Percentiles rank a stretch among this genome's conserved stretches.
These are phyloP conservation scores for Calcarisporium arbuscula DNA, from an alignment of 2,329 filamentous ascomycete species.

Conservation along the genomic window DNA sequence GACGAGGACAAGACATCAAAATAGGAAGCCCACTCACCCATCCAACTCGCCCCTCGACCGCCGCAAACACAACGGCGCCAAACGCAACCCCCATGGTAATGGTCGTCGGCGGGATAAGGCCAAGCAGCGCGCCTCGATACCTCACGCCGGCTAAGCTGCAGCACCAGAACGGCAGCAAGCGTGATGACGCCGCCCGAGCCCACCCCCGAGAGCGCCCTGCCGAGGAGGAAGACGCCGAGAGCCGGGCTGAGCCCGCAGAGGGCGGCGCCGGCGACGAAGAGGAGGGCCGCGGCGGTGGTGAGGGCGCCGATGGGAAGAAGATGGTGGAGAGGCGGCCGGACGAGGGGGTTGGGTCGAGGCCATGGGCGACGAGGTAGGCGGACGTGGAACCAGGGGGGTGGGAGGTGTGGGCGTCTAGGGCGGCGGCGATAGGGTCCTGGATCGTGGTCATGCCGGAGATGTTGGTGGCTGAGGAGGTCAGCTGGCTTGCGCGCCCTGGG, in stretches of 20 bases:
- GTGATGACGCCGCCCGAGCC: constrained; percentile 69
- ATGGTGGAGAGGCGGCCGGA: constrained; percentile 67
- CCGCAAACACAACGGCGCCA: constrained; percentile 65
- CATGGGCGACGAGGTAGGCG: constrained; percentile 61
- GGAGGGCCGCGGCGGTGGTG: constrained; percentile 44
- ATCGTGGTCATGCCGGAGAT: constrained; percentile 78
- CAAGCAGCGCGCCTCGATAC: constrained; percentile 66
- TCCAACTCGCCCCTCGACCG: constrained; percentile 55
- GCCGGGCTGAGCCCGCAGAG: constrained; percentile 47
- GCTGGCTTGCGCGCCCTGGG: neutral
- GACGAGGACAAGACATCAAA: too few species aligned
- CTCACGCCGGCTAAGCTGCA: constrained; percentile 66
- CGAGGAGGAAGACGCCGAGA: constrained; percentile 61
- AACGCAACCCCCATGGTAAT: constrained; percentile 67
- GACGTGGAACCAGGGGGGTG: constrained; percentile 76
- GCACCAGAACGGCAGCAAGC: constrained; percentile 65
- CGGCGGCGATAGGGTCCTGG: constrained; percentile 68
- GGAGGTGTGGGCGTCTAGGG: constrained; percentile 68
- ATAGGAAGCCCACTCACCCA: constrained; percentile 50
- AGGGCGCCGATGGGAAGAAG: constrained; percentile 65
- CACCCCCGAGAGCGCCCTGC: constrained; percentile 60
- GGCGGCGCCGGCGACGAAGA: constrained; percentile 58
- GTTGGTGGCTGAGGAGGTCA: constrained; percentile 46
- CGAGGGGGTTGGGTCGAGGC: constrained; percentile 55
- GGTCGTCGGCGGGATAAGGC: constrained; percentile 64